Base-by-base conservation (phyloP, 2,329 filamentous ascomycete species). In the Nothophoma quercina region DNA sequence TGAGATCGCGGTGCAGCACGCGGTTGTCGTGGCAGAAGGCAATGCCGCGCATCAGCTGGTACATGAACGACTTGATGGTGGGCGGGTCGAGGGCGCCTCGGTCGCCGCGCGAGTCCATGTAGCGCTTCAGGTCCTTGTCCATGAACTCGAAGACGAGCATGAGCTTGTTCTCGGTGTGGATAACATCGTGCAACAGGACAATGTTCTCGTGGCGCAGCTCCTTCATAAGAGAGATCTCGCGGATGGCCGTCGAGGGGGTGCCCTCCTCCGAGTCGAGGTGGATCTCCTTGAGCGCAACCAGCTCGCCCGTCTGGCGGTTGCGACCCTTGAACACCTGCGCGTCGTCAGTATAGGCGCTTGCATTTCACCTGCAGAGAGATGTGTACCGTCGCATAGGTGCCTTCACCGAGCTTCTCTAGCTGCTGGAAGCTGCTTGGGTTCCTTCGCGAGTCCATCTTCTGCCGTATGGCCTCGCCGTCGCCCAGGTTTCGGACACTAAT, bases 71-170 rank as follows among this genome's bases (percentile, higher is more conserved):
- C 79, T 98, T 98, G 84, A 99, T 97, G 48, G 91, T 95, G 49
- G 84, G 79, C 30, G 91, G 90, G 73, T 96, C 93, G 48, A 99
- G 83, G 40, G 92, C 91, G 56, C 95, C 93, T 44, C 92, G 85
- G 65, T 97, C 91, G 68, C 93, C 92, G 52, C 92, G 84, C 6
- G 88, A 90, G 74, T 99, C 95, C 95, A 99, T 99, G 78, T 97
- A 98, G 72, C 96, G 91, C 81, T 99, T 99, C 9, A 99, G 80
- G 71, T 99, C 95, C 73, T 93, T 92, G 77, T 99, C 95, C 93
- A 99, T 97, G 77, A 88, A 96, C 76, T 99, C 95, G 67, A 99
- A 99, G 8, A 99, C 95, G 32, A 99, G 87, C 95, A 99, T 99
- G 51, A 99, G 86, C 76, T 99, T 99, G 79, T 98, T 99, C 81